Evolutionary conservation across 495 filamentous ascomycete species (phyloP).

Genomic region (Penicillium manginii): DNA sequence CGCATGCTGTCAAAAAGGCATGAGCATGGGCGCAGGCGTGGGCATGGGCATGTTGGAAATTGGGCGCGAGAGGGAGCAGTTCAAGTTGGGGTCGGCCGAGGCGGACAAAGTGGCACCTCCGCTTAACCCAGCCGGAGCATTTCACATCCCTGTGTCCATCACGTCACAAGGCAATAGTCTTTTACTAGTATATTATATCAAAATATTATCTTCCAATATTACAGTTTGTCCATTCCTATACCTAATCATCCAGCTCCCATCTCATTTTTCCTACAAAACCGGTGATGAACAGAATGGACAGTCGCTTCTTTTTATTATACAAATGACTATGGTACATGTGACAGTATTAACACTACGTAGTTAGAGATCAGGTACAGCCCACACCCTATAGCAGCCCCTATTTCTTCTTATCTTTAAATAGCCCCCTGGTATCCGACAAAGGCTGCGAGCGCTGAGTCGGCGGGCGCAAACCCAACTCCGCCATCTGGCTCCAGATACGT

Average conservation of each 20-base stretch:
- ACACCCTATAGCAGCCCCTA: too few relatives aligned
- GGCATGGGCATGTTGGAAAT: slow-evolving; percentile 25
- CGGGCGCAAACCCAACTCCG: slow-evolving; percentile 69
- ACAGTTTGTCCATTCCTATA: too few relatives aligned
- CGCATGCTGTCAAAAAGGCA: slow-evolving; percentile 33
- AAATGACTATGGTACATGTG: not conserved
- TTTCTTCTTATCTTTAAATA: slow-evolving; percentile 32
- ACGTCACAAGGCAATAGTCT: not conserved
- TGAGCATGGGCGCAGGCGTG: slow-evolving; percentile 20
- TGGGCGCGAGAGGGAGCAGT: slow-evolving; percentile 11
- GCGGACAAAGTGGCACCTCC: slow-evolving; percentile 7
- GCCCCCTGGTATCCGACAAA: slow-evolving; percentile 27
- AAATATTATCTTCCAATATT: too few relatives aligned
- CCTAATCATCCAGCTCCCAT: too few relatives aligned
- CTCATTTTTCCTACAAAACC: too few relatives aligned
- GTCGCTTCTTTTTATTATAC: not conserved
- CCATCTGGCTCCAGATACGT: slow-evolving; percentile 74
- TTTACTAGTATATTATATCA: not conserved
- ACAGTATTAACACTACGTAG: not conserved
- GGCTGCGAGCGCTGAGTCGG: slow-evolving; percentile 29
- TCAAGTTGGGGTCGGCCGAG: slow-evolving; percentile 16
- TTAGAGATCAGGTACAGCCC: too few relatives aligned
- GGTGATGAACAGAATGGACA: too few relatives aligned
- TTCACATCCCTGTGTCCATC: too few relatives aligned
- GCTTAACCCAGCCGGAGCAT: too few relatives aligned